Percentiles rank a stretch among this genome's conserved stretches.
phyloP scores from a whole-genome alignment of 805 yeast genomes.

The Cyberlindnera mrakii region DNA sequence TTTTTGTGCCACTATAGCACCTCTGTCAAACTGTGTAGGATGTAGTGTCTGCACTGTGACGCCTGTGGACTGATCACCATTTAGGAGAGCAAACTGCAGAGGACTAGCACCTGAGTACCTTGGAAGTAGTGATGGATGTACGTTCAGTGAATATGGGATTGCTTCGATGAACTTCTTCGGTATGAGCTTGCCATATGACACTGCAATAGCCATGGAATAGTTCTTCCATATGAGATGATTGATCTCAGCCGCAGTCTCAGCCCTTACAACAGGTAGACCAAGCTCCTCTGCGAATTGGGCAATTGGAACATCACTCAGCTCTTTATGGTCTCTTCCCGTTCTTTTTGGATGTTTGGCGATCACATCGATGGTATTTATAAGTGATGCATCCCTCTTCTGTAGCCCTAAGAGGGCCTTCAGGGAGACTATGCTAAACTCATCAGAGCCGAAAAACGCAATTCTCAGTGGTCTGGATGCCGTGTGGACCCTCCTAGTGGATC shows the following conservation, averaged over 20 bases:
- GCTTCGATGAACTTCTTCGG: slow-evolving; percentile 50
- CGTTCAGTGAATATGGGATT: slow-evolving; percentile 64
- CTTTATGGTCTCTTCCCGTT: slow-evolving; percentile 51
- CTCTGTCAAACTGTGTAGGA: slow-evolving; percentile 80
- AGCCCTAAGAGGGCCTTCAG: slow-evolving; percentile 33
- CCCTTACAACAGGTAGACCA: slow-evolving; percentile 37
- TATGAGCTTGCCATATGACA: slow-evolving; percentile 80
- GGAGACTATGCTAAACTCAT: slow-evolving; percentile 56
- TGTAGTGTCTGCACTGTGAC: slow-evolving; percentile 88
- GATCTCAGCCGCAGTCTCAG: slow-evolving; percentile 43
- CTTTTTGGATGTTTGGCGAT: slow-evolving; percentile 59
- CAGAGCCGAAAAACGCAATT: slow-evolving; percentile 76
- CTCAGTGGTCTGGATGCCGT: slow-evolving; percentile 5
- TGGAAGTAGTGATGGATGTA: slow-evolving; percentile 90
- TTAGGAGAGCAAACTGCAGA: slow-evolving; percentile 68
- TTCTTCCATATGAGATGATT: slow-evolving; percentile 19
- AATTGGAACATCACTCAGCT: slow-evolving; percentile 47
- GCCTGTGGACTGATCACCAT: slow-evolving; percentile 61
- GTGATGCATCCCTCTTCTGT: slow-evolving; percentile 11
- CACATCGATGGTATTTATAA: slow-evolving; percentile 42
- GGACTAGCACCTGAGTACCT: slow-evolving; percentile 86
- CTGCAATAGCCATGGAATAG: slow-evolving; percentile 77
- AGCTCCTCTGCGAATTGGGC: slow-evolving; percentile 32
- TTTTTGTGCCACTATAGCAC: slow-evolving; percentile 61
- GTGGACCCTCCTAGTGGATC: neutral